A percentile compares a stretch with the other conserved stretches of the same genome.
These are phyloP conservation scores for Scedosporium apiospermum DNA, from an alignment of 2,329 filamentous ascomycete genomes.

Conservation along the genomic window DNA sequence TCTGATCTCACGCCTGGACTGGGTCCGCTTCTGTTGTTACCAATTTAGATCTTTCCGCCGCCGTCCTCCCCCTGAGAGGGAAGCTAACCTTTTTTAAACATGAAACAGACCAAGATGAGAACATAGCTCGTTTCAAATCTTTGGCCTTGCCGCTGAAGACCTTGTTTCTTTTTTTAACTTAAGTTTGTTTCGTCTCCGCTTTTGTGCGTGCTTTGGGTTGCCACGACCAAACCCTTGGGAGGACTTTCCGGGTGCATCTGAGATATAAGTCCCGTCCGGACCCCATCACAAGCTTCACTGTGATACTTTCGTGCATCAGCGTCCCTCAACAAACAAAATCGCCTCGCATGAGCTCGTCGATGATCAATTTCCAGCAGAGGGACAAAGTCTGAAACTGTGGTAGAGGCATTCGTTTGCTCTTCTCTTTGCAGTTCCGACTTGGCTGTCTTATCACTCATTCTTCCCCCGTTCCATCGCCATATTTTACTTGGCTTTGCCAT, in stretches of 20 bases:
- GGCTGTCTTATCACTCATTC: background rate
- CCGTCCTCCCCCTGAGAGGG: background rate
- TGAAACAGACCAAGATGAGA: background rate
- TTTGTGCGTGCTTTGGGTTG: background rate
- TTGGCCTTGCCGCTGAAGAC: background rate
- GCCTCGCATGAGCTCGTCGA: background rate
- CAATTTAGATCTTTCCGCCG: background rate
- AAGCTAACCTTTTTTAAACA: background rate
- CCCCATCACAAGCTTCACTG: background rate
- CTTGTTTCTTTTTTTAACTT: slow-evolving; percentile 5
- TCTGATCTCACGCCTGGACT: no score
- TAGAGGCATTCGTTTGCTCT: slow-evolving; percentile 6
- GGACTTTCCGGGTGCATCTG: background rate
- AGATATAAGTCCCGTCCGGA: background rate
- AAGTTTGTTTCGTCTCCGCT: slow-evolving; percentile 4
- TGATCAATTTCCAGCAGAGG: background rate
- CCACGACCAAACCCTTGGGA: background rate
- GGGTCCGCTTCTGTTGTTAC: background rate
- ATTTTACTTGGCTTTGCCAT: slow-evolving; percentile 6
- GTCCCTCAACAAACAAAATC: background rate
- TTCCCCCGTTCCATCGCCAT: background rate
- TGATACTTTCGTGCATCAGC: background rate
- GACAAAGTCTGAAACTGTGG: background rate
- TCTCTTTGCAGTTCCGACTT: background rate
- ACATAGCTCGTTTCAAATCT: background rate